Evolutionary conservation across 345 rosid species (phyloP).

Genomic region (Lepidium africanum): DNA sequence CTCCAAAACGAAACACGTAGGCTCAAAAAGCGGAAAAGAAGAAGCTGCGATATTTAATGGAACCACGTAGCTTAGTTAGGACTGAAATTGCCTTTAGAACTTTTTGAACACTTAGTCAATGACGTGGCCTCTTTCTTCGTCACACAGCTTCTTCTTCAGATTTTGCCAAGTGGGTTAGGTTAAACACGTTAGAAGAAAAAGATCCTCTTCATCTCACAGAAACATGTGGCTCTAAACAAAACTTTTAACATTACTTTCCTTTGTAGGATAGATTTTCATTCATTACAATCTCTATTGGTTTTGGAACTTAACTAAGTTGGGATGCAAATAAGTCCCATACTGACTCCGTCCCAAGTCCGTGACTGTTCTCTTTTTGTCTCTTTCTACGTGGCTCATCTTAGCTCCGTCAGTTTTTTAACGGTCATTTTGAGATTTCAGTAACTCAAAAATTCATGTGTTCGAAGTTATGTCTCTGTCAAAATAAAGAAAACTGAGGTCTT

Average conservation of each 20-base stretch:
- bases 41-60: slow-evolving; percentile 18
- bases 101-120: neutral
- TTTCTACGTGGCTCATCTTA: slow-evolving; percentile 14
- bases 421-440: neutral
- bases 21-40: neutral
- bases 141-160: slow-evolving; percentile 18
- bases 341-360: slow-evolving; percentile 1
- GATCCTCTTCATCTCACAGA: neutral
- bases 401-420: neutral
- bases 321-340: slow-evolving; percentile 1
- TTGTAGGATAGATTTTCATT: neutral
- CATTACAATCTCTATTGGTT: slow-evolving; percentile 2
- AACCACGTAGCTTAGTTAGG: slow-evolving; percentile 12
- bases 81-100: neutral
- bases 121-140: slow-evolving; percentile 7
- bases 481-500: too few species aligned
- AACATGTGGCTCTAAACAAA: slow-evolving; percentile 19
- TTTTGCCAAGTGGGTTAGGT: slow-evolving; percentile 15
- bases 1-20: slow-evolving; percentile 21
- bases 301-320: slow-evolving; percentile 12
- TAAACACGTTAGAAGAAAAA: neutral
- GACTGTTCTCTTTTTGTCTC: slow-evolving; percentile 2
- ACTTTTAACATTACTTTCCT: neutral
- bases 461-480: too few species aligned
- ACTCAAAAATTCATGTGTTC: neutral